Evolutionary conservation across 139 green algal species (phyloP), one percentile per base, ranked within the genome.

Genomic region (Ettlia oleoabundans): DNA sequence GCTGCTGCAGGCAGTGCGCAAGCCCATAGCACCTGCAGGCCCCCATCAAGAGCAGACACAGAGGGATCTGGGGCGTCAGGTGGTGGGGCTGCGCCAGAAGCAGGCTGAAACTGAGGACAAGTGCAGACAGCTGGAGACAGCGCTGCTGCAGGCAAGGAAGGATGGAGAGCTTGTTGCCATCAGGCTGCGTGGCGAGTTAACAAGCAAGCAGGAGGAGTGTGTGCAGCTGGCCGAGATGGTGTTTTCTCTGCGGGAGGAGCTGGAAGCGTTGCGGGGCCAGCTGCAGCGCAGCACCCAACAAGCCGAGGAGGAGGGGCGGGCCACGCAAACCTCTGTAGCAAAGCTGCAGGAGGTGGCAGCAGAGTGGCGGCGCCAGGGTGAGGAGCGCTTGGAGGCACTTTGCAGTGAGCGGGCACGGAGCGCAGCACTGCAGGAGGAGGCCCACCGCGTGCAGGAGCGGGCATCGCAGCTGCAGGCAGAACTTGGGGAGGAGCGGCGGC

Each of bases 321-420:
- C 24, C 70, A 33, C 43, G n/a, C 15, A 37, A 1, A 37, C 73
- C 53, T 68, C 51, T 35, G 18, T 67, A 15, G 51, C 37, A 13
- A 35, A 80, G 73, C 35, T 80, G 26, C 73, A 80, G 53, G 35
- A 64, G 37, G 73, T 52, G 35, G 73, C 73, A 15, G 37, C 73
- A 15, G 73, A 80, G 73, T 80, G 73, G 73, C 73, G 73, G 26
- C 73, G 53, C 7, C 52, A 53, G 37, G 73, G 73, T 19, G 73
- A 80, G 73, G 73, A 80, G 22, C 35, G 37, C 53, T 35, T 80
- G 33, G 35, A 80, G 35, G 35, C 28, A 22, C 53, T 67, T 51
- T 37, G 35, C 1, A 33, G 40, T 28, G 73, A 80, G 73, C 73
- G 73, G 35, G 26, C 24, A 24, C 73, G 73, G 52, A 41, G 35